A percentile compares a stretch with the other conserved stretches of the same genome.
These are phyloP conservation scores for Cinchona pubescens DNA, from an alignment of 257 asterid species.

Conservation along the genomic window DNA sequence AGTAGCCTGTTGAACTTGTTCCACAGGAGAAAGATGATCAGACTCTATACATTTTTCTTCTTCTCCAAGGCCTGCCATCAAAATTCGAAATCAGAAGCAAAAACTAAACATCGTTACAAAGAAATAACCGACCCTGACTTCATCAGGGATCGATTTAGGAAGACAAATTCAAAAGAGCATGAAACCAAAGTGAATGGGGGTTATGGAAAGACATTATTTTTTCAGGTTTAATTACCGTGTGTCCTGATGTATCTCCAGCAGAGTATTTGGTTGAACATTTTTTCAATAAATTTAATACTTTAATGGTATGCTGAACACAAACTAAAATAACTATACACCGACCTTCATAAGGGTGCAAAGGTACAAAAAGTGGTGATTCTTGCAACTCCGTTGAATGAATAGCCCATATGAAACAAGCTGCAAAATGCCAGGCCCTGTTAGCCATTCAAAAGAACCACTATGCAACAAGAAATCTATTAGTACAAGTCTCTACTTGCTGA, in stretches of 20 bases:
- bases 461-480: not conserved
- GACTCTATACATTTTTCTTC: constrained; percentile 42
- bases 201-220: not conserved
- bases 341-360: constrained; percentile 70
- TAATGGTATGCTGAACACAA: not conserved
- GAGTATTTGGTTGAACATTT: not conserved
- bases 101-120: no score
- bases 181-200: not conserved
- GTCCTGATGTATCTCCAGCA: not conserved
- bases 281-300: not conserved
- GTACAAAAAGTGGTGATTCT: constrained; percentile 77
- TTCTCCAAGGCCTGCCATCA: constrained; percentile 38
- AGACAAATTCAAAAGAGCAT: not conserved
- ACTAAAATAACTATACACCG: not conserved
- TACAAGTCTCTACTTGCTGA: not conserved
- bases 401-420: constrained; percentile 82
- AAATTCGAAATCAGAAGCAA: not conserved
- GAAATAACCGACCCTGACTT: not conserved
- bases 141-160: no score
- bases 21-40: constrained; percentile 38
- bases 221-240: not conserved
- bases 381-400: constrained; percentile 68
- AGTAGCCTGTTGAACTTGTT: constrained; percentile 50
- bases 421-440: constrained; percentile 21
- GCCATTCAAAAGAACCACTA: not conserved